These are phyloP conservation scores for Fusarium circinatum DNA, from an alignment of 2,329 filamentous ascomycete species.

Conservation along the genomic window DNA sequence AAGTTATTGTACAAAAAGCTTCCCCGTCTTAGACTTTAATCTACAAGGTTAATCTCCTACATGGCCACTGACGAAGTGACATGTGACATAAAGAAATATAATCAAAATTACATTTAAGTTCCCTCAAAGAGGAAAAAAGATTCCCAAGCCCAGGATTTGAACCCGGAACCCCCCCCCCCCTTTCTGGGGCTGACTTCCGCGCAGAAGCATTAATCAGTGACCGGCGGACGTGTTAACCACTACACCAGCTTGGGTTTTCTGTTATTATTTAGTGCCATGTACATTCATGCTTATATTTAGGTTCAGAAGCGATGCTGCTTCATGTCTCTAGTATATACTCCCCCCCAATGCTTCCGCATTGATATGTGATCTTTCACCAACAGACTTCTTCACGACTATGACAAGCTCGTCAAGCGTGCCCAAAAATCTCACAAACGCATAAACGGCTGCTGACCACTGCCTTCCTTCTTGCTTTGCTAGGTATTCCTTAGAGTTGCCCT, in stretches of 20 bases:
- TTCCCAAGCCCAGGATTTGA: not conserved
- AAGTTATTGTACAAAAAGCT: not conserved
- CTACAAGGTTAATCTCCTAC: not conserved
- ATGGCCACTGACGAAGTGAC: not conserved
- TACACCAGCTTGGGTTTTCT: not conserved
- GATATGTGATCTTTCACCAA: slow-evolving; percentile 16
- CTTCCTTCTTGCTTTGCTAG: slow-evolving; percentile 1
- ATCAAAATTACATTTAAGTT: not conserved
- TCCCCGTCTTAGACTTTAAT: not conserved
- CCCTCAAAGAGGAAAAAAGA: too few relatives aligned
- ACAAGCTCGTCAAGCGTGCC: slow-evolving; percentile 16
- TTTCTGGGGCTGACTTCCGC: not conserved
- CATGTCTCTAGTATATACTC: not conserved
- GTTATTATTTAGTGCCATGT: not conserved
- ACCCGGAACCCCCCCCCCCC: not conserved
- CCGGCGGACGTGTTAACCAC: not conserved
- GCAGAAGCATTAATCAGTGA: not conserved
- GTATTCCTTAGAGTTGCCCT: slow-evolving; percentile 3
- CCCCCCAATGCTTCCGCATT: slow-evolving; percentile 12
- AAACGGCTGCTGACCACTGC: slow-evolving; percentile 17
- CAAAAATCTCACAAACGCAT: slow-evolving; percentile 17
- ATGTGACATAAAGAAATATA: not conserved
- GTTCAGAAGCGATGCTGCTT: too few relatives aligned
- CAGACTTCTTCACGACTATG: slow-evolving; percentile 11
- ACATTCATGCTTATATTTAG: not conserved